A percentile compares a stretch with the other conserved stretches of the same genome.
Conservation (phyloP, 495 filamentous ascomycete species). For the Hapsidospora chrysogenum region DNA sequence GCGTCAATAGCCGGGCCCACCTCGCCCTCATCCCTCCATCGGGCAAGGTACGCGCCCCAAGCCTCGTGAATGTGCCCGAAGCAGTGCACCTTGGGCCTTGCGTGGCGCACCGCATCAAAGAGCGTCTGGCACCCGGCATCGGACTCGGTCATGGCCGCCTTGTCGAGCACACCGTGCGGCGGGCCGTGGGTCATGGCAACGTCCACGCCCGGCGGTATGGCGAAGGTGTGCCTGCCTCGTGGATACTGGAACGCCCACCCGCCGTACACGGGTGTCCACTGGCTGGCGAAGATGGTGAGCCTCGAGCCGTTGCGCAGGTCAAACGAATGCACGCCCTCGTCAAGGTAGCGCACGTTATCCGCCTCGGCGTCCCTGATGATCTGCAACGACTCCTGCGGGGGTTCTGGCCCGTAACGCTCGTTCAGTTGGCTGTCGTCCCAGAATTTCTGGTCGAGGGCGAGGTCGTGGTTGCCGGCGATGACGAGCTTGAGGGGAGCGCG, state of each 20-base stretch:
- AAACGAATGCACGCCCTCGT: slow-evolving; percentile 44
- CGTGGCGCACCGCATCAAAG: slow-evolving; percentile 29
- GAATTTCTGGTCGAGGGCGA: slow-evolving; percentile 38
- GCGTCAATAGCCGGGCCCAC: slow-evolving; percentile 21
- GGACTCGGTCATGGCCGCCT: slow-evolving; percentile 8
- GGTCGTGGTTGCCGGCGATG: slow-evolving; percentile 72
- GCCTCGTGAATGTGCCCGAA: slow-evolving; percentile 61
- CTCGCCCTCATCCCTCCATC: slow-evolving; percentile 25
- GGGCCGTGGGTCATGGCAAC: slow-evolving; percentile 60
- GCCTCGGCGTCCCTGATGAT: slow-evolving; percentile 18
- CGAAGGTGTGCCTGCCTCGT: slow-evolving; percentile 25
- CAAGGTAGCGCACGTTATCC: slow-evolving; percentile 43
- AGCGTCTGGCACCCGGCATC: slow-evolving; percentile 37
- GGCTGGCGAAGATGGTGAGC: slow-evolving; percentile 48
- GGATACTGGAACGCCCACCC: slow-evolving; percentile 47
- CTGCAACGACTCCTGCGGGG: slow-evolving; percentile 2
- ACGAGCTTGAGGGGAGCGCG: slow-evolving; percentile 58
- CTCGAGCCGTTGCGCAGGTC: slow-evolving; percentile 34
- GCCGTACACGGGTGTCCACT: slow-evolving; percentile 42
- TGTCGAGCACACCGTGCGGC: slow-evolving; percentile 38
- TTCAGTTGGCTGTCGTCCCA: slow-evolving; percentile 8
- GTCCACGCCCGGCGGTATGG: slow-evolving; percentile 32
- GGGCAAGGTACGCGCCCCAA: slow-evolving; percentile 41
- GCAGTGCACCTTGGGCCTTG: slow-evolving; percentile 40
- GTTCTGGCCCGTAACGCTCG: not conserved